Conservation (phyloP, 1,284 basidiomycete species). For the Ceratobasidium sp. region DNA sequence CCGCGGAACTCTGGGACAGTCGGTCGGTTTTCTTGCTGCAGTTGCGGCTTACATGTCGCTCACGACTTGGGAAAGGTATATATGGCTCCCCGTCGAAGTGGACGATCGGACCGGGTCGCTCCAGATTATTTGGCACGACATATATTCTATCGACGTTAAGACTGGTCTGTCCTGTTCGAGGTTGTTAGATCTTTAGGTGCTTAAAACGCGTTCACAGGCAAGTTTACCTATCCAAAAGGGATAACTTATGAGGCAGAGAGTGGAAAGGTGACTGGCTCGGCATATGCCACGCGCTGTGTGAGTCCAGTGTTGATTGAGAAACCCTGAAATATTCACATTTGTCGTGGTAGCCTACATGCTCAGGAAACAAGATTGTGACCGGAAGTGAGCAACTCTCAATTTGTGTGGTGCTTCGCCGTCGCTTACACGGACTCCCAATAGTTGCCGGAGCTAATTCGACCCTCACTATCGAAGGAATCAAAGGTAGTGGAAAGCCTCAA, state of each 20-base stretch:
- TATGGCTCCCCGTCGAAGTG: constrained; percentile 35
- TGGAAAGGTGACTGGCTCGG: constrained; percentile 16
- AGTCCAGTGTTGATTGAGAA: neutral
- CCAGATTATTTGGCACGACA: constrained; percentile 35
- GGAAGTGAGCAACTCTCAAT: constrained; percentile 14
- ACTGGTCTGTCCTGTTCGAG: constrained; percentile 2
- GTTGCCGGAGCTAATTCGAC: constrained; percentile 34
- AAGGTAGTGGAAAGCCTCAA: constrained; percentile 38
- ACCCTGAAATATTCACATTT: neutral
- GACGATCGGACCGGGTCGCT: constrained; percentile 25
- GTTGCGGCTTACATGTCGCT: too few relatives aligned
- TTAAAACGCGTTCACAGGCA: neutral
- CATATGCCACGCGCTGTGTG: constrained; percentile 32
- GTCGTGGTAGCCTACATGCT: constrained; percentile 30
- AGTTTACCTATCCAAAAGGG: constrained; percentile 35
- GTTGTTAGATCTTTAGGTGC: too few relatives aligned
- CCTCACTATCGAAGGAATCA: constrained; percentile 32
- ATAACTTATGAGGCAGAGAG: constrained; percentile 35
- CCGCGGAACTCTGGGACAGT: constrained; percentile 26
- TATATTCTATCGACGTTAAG: constrained; percentile 38
- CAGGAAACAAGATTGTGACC: constrained; percentile 39
- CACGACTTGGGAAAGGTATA: constrained; percentile 4
- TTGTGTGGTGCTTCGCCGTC: neutral
- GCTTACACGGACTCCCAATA: neutral
- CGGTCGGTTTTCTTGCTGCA: too few relatives aligned